Percentiles rank a stretch among this genome's conserved stretches.
phyloP scores from a whole-genome alignment of 2,329 filamentous ascomycete genomes.

The Colletotrichum limetticola region DNA sequence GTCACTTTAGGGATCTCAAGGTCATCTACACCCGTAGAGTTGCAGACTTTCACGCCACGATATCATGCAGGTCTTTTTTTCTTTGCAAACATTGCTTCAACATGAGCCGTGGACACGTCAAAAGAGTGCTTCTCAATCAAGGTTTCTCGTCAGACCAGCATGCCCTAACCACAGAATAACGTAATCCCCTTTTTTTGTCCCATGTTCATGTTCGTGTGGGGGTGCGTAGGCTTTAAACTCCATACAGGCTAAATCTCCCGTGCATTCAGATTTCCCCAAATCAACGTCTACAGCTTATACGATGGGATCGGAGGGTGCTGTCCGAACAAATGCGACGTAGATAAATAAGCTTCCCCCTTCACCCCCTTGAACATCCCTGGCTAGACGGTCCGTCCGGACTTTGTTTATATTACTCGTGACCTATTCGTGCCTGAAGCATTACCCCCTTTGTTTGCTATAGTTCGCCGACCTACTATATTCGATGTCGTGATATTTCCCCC shows the following conservation, averaged over 20 bases:
- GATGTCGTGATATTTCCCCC: slow-evolving; percentile 13
- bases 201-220: background rate
- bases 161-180: background rate
- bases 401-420: slow-evolving; percentile 27
- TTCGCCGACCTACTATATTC: background rate
- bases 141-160: background rate
- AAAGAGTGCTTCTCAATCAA: background rate
- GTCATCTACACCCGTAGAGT: background rate
- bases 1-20: background rate
- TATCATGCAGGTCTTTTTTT: background rate
- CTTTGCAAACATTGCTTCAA: background rate
- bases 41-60: background rate
- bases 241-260: slow-evolving; percentile 31
- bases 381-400: slow-evolving; percentile 20
- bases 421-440: background rate
- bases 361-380: background rate
- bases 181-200: background rate
- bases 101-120: background rate
- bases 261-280: slow-evolving; percentile 7
- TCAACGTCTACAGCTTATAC: background rate
- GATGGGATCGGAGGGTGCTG: slow-evolving; percentile 10
- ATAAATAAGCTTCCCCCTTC: background rate
- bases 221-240: slow-evolving; percentile 13
- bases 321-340: slow-evolving; percentile 20
- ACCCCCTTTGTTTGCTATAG: background rate